Evolutionary conservation across 2,329 filamentous ascomycete genomes (phyloP).

Genomic region (Knufia fluminis): DNA sequence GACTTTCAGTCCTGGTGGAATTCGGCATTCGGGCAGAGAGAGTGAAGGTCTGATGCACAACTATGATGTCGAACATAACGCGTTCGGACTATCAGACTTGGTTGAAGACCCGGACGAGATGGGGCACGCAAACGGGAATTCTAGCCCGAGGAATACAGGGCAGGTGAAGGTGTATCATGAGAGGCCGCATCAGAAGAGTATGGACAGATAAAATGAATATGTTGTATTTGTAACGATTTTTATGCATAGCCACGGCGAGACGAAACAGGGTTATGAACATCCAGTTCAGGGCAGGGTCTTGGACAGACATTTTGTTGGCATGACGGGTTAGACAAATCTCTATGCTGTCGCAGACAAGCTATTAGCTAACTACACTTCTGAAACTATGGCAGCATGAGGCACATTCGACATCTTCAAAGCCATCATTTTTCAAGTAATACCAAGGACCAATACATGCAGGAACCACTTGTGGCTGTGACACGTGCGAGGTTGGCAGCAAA

Average conservation of each 20-base stretch:
- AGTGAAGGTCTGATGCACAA: conserved; percentile 73
- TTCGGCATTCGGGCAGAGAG: conserved; percentile 45
- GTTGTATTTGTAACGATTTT: conserved; percentile 19
- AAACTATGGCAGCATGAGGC: too few relatives aligned
- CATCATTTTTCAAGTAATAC: neutral
- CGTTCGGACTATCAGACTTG: conserved; percentile 69
- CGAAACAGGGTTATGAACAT: neutral
- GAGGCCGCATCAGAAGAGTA: conserved; percentile 17
- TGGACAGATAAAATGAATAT: neutral
- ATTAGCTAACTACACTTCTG: too few relatives aligned
- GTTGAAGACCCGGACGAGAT: conserved; percentile 50
- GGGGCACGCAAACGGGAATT: conserved; percentile 12
- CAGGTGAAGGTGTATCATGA: conserved; percentile 16
- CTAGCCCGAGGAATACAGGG: conserved; percentile 1
- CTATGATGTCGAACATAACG: conserved; percentile 75
- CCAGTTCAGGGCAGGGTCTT: neutral
- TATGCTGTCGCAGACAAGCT: too few relatives aligned
- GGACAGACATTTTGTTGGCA: neutral
- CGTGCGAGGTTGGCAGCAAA: neutral
- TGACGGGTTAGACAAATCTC: neutral
- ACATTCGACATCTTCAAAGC: too few relatives aligned
- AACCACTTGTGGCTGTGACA: too few relatives aligned
- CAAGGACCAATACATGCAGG: too few relatives aligned
- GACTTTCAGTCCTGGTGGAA: conserved; percentile 45
- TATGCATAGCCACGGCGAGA: conserved; percentile 19